Evolutionary conservation across 306 rosid species (phyloP).

Genomic region (Dryas drummondii): DNA sequence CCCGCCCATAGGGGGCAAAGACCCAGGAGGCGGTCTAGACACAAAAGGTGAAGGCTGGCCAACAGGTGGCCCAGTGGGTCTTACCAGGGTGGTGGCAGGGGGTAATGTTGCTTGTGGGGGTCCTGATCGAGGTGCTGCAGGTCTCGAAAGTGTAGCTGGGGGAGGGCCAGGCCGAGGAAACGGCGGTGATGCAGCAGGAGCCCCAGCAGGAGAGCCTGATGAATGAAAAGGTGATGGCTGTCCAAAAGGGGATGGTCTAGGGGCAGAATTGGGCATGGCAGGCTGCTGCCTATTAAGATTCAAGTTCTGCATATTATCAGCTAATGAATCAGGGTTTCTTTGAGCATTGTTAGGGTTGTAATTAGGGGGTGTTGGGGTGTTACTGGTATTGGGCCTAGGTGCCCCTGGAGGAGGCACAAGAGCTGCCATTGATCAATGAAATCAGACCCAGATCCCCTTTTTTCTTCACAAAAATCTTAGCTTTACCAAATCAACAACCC

Average conservation of each 20-base stretch:
- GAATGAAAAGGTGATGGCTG: constrained; percentile 60
- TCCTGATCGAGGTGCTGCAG: constrained; percentile 51
- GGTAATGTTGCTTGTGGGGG: constrained; percentile 45
- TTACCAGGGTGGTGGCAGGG: constrained; percentile 30
- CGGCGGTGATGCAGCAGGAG: constrained; percentile 45
- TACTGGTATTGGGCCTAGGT: constrained; percentile 62
- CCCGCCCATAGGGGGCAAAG: too few relatives aligned
- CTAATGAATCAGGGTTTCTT: constrained; percentile 46
- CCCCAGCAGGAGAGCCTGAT: constrained; percentile 46
- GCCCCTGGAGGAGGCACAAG: constrained; percentile 98
- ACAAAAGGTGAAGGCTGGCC: constrained; percentile 44
- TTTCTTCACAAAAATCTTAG: background rate
- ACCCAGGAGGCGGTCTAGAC: constrained; percentile 55
- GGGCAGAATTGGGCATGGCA: constrained; percentile 53
- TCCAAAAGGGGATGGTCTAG: constrained; percentile 74
- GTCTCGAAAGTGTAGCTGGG: constrained; percentile 49
- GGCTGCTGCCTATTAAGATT: constrained; percentile 60
- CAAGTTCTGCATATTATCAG: constrained; percentile 65
- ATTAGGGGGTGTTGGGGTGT: constrained; percentile 52
- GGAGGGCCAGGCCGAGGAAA: constrained; percentile 80
- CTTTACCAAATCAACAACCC: constrained; percentile 30
- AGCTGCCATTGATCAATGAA: constrained; percentile 72
- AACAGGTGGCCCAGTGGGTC: constrained; percentile 46
- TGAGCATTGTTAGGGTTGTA: constrained; percentile 57
- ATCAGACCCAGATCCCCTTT: constrained; percentile 32